Base-by-base conservation (phyloP, 805 yeast species). In the Jamesozyma piceae region DNA sequence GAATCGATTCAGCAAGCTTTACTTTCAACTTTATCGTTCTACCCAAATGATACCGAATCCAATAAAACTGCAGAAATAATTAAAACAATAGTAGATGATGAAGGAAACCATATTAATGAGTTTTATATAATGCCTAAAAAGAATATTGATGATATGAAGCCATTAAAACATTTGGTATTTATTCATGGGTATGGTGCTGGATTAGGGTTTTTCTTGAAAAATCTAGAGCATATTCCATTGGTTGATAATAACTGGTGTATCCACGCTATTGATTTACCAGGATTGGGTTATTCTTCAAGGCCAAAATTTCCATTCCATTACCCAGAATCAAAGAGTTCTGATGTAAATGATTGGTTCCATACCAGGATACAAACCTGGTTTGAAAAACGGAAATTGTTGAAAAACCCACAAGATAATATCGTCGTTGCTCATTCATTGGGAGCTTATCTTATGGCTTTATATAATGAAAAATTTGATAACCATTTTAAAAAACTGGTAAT, bases 171-270 rank as follows among this genome's bases (percentile, higher is more conserved):
- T 60, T 61, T 88, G 20, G 86, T 92, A 0, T 66, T 90, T 40
- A 69, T 90, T 11, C 98, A 90, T 62, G 98, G 98, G 0, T 90
- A 90, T 57, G 97, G 96, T 3, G 97, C 97, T 0, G 92, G 95
- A 1, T 65, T 88, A 22, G 97, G 95, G 0, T 80, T 88, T 50
- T 92, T 81, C 53, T 65, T 82, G 42, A 80, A 80, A 52, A 90
- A 88, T 61, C 73, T 84, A 45, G 82, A 81, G 46, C 67, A 65
- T 3, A 60, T 80, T 24, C 60, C 73, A 1, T 51, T 61, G 27
- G 22, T 53, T 14, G 51, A 62, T 20, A 65, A 73, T 24, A 65
- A 72, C 33, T 83, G 92, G 83, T 73, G 80, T 43, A 68, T 89
- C 36, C 95, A 87, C 64, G 84, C 95, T 0, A 73, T 90, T 2